Conservation (phyloP, 78 protist species). For the Dictyostelium citrinum region DNA sequence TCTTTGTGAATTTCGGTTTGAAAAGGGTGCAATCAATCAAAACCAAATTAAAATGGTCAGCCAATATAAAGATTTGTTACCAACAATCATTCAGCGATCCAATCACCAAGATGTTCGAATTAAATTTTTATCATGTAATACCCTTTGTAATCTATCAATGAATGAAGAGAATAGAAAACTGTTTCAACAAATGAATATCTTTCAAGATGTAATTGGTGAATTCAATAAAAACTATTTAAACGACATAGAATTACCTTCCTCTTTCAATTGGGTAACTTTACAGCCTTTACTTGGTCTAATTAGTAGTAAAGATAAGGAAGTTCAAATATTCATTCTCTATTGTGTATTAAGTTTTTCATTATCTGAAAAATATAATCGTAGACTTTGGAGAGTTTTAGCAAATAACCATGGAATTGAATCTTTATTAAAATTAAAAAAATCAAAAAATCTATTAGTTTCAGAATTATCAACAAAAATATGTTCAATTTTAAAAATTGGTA, state of each 20-base stretch:
- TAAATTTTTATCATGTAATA: constrained; percentile 44
- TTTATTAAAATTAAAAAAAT: constrained; percentile 20
- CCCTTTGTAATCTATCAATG: constrained; percentile 60
- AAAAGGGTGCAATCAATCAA: constrained; percentile 37
- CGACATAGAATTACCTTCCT: constrained; percentile 13
- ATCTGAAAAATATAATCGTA: constrained; percentile 9
- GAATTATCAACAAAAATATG: not conserved
- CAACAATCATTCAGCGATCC: not conserved
- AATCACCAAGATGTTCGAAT: constrained; percentile 16
- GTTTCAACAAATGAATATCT: not conserved
- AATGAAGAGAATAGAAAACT: constrained; percentile 39
- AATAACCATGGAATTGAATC: constrained; percentile 13
- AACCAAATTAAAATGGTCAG: constrained; percentile 43
- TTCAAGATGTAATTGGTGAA: not conserved
- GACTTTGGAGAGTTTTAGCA: constrained; percentile 39
- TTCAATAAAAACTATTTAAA: not conserved
- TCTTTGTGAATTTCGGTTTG: constrained; percentile 53
- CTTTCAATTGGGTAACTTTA: constrained; percentile 65
- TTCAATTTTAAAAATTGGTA: not conserved
- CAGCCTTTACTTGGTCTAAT: constrained; percentile 37
- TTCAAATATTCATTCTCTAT: constrained; percentile 55
- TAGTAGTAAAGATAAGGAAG: constrained; percentile 12
- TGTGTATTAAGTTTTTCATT: constrained; percentile 34
- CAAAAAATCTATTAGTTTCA: not conserved
- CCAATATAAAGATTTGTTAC: not conserved